Evolutionary conservation across 495 filamentous ascomycete genomes (phyloP).

Genomic region (Aspergillus asperescens): DNA sequence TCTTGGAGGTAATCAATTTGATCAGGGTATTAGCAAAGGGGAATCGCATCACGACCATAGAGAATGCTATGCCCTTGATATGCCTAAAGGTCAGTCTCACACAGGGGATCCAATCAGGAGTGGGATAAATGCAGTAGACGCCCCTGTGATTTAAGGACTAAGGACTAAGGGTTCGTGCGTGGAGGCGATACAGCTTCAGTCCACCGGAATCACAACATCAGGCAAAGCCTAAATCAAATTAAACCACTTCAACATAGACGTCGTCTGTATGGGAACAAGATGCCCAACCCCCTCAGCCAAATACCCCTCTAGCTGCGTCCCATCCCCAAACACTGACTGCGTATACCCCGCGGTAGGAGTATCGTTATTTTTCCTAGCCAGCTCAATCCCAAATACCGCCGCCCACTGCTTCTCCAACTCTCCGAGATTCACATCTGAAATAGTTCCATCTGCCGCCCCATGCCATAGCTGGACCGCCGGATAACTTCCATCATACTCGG

Average conservation of each 20-base stretch:
- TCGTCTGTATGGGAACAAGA: constrained; percentile 44
- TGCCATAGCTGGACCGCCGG: constrained; percentile 56
- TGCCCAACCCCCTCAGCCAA: constrained; percentile 46
- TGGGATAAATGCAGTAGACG: no score
- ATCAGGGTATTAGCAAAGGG: no score
- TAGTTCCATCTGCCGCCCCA: constrained; percentile 45
- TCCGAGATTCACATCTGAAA: constrained; percentile 43
- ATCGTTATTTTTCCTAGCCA: constrained; percentile 30
- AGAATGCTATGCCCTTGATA: no score
- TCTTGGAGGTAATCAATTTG: no score
- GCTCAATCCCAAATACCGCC: constrained; percentile 40
- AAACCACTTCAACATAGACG: constrained; percentile 48
- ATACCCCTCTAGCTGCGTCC: constrained; percentile 46
- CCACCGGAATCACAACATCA: no score
- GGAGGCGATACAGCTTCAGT: no score
- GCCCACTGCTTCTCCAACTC: constrained; percentile 58
- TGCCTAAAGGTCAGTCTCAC: no score
- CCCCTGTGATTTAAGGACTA: no score
- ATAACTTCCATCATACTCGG: constrained; percentile 49
- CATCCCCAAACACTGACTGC: constrained; percentile 48
- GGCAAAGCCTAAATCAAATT: no score
- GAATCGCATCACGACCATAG: no score
- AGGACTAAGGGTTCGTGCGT: no score
- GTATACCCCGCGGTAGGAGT: constrained; percentile 35
- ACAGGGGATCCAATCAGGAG: no score